A percentile compares a stretch with the other conserved stretches of the same genome.
Evolutionary conservation across 1,284 basidiomycete genomes (phyloP).

Genomic region (Austropuccinia psidii): DNA sequence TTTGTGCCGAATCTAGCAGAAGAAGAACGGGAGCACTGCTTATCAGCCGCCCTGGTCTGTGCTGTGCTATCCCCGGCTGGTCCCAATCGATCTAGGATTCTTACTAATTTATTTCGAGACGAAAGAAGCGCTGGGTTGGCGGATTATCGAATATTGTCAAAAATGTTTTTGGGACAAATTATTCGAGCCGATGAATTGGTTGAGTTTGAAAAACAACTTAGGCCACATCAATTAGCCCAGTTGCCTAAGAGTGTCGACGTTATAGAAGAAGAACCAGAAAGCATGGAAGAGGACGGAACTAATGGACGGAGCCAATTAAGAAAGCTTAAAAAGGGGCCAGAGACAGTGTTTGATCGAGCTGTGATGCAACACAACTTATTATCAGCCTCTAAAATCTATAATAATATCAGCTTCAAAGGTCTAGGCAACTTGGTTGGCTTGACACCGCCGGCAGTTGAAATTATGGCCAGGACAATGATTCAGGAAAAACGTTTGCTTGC

Average conservation of each 20-base stretch:
- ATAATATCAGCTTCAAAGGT: constrained; percentile 42
- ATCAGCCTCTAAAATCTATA: constrained; percentile 66
- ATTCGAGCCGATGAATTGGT: constrained; percentile 78
- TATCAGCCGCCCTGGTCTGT: constrained; percentile 78
- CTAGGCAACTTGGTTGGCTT: constrained; percentile 42
- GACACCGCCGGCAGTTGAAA: constrained; percentile 65
- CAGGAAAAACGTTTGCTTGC: constrained; percentile 84
- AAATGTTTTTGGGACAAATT: constrained; percentile 96
- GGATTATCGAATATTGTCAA: constrained; percentile 80
- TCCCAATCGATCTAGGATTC: constrained; percentile 81
- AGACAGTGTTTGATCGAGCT: constrained; percentile 91
- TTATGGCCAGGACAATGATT: constrained; percentile 91
- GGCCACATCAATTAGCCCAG: constrained; percentile 84
- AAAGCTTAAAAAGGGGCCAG: constrained; percentile 68
- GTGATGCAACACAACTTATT: constrained; percentile 98
- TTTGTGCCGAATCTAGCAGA: constrained; percentile 59
- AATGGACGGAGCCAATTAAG: constrained; percentile 46
- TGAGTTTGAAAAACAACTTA: constrained; percentile 77
- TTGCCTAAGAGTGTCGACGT: constrained; percentile 62
- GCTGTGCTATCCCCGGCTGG: constrained; percentile 96
- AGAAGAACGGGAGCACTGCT: constrained; percentile 30
- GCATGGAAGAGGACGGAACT: constrained; percentile 51
- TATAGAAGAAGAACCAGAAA: constrained; percentile 51
- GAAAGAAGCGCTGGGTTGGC: constrained; percentile 72
- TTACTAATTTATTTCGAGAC: constrained; percentile 86